phyloP scores from a whole-genome alignment of 441 rosid species.

The Populus hybrid region DNA sequence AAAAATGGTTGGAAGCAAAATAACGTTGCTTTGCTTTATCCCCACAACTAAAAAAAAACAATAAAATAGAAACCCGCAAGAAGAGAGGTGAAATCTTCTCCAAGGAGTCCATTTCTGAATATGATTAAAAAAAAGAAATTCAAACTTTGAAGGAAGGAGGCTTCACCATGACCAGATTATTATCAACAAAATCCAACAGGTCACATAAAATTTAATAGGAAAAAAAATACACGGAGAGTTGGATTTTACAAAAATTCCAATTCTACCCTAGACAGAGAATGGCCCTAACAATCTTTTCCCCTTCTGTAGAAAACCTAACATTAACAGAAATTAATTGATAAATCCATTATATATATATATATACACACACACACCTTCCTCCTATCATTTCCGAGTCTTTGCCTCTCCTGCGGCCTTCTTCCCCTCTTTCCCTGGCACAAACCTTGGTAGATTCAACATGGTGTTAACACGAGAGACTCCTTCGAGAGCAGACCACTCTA shows the following conservation, averaged over 20 bases:
- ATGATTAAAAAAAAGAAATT: not conserved
- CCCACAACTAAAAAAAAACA: too few species aligned
- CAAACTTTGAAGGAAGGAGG: constrained; percentile 7
- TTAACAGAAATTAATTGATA: constrained; percentile 13
- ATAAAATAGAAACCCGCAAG: too few species aligned
- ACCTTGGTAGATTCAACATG: constrained; percentile 76
- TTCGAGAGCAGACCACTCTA: constrained; percentile 88
- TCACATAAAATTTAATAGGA: not conserved
- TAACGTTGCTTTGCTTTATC: too few species aligned
- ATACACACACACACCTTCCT: not conserved
- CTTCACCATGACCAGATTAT: constrained; percentile 15
- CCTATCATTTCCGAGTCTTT: constrained; percentile 15
- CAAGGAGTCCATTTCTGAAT: too few species aligned
- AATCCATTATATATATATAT: constrained; percentile 14
- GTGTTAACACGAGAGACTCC: constrained; percentile 94
- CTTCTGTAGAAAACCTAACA: constrained; percentile 26
- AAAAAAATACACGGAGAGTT: constrained; percentile 28
- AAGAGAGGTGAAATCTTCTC: too few species aligned
- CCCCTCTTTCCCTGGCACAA: constrained; percentile 60
- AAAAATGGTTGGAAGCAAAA: too few species aligned
- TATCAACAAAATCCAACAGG: not conserved
- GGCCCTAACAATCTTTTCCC: constrained; percentile 28
- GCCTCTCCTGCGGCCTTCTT: constrained; percentile 25
- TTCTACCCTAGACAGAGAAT: constrained; percentile 41
- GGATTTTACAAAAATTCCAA: constrained; percentile 46